Evolutionary conservation across 2,329 filamentous ascomycete species (phyloP).

Genomic region (Chaetomiaceae sp.): DNA sequence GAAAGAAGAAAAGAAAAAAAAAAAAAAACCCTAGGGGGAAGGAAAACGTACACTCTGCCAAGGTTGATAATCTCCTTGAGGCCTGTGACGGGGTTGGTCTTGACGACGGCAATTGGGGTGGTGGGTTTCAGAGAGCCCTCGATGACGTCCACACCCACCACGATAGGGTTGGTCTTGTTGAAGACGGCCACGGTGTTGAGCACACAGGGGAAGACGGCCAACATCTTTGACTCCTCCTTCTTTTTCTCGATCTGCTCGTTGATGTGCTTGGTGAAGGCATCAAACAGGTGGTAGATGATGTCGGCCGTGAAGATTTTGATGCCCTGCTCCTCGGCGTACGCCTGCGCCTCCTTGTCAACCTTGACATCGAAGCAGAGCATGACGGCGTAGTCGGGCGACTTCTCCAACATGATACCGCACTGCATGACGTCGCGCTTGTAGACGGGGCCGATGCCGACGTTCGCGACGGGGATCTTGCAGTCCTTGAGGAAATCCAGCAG

Average conservation of each 20-base stretch:
- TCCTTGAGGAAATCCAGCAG: constrained; percentile 92
- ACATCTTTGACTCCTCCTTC: constrained; percentile 93
- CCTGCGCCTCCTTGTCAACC: constrained; percentile 91
- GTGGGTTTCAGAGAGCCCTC: constrained; percentile 82
- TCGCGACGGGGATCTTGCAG: constrained; percentile 95
- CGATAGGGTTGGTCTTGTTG: constrained; percentile 96
- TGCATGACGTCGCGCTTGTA: constrained; percentile 98
- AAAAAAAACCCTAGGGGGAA: no score
- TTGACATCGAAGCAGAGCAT: constrained; percentile 99
- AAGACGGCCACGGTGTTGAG: constrained; percentile 87
- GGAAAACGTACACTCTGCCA: constrained; percentile 79
- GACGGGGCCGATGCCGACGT: constrained; percentile 94
- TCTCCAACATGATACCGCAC: constrained; percentile 94
- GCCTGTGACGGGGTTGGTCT: constrained; percentile 71
- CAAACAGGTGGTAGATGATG: constrained; percentile 98
- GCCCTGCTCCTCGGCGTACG: constrained; percentile 87
- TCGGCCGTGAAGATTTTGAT: constrained; percentile 98
- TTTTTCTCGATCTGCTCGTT: constrained; percentile 78
- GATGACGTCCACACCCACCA: constrained; percentile 91
- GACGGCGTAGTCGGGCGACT: constrained; percentile 89
- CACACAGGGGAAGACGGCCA: constrained; percentile 96
- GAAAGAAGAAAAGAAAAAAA: background rate
- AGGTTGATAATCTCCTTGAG: constrained; percentile 78
- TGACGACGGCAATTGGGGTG: constrained; percentile 85
- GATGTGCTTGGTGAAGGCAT: constrained; percentile 95